Base-by-base conservation (phyloP, 2,329 filamentous ascomycete genomes). In the Penicillium sp. region DNA sequence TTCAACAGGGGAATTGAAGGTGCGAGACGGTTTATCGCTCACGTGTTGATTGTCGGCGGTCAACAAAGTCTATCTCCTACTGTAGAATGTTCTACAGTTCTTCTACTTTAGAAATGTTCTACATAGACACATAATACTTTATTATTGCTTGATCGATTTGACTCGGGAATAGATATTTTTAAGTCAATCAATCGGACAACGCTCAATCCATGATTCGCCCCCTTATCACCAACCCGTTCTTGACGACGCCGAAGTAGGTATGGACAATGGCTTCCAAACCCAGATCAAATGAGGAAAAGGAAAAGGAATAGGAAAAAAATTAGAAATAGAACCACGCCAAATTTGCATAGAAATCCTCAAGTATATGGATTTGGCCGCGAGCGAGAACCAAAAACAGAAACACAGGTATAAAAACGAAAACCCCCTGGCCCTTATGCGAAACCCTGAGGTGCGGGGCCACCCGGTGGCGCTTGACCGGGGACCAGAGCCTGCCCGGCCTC, bases 401-500 rank as follows among this genome's bases (percentile, higher is more conserved):
- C 54, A 61, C 47, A 58, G 60, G 51, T 11, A 49, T n/a, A 48
- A 43, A 31, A 47, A 49, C 49, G 54, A 63, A 57, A 56, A 55
- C 8, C 49, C 49, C 42, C 21, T 56, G 29, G 52, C 46, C 27
- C 39, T 51, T 21, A 49, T 53, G 68, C 66, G 58, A 68, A 72
- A 29, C 55, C 49, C 61, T 68, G 68, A 24, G 66, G 58, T 21
- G 27, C 22, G 19, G 31, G 13, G 14, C 47, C 27, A n/a, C 52
- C 47, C 10, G 58, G 63, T 24, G 66, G 64, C 24, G 55, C 63
- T 21, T 61, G 58, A 13, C 68, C 65, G 26, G 71, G 61, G 24
- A 70, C 64, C 24, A 72, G 60, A 50, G 65, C 65, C 56, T 73
- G 65, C 4, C 65, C 69, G 11, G 66, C 68, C 31, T 76, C 74